These are phyloP conservation scores for Onygenales sp. DNA, from an alignment of 2,329 filamentous ascomycete species.

Conservation along the genomic window DNA sequence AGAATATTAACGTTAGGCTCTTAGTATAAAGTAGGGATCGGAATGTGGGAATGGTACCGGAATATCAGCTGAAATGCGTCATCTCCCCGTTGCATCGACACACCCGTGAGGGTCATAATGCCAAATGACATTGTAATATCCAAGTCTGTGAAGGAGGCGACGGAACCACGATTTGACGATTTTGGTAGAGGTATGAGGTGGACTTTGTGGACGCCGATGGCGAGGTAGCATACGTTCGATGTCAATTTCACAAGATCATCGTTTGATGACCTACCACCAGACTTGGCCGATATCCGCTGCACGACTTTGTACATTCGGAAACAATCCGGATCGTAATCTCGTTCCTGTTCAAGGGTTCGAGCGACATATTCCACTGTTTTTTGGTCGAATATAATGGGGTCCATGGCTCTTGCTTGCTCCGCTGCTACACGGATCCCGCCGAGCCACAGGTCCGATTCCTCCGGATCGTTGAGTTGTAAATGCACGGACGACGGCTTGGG, in stretches of 20 bases:
- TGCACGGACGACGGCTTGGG: slow-evolving; percentile 51
- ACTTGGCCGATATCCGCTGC: slow-evolving; percentile 50
- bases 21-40: neutral
- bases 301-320: slow-evolving; percentile 63
- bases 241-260: slow-evolving; percentile 58
- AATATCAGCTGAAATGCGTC: slow-evolving; percentile 60
- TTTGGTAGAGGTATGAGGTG: slow-evolving; percentile 57
- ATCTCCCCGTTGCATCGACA: slow-evolving; percentile 52
- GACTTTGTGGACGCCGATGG: slow-evolving; percentile 59
- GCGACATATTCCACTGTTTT: slow-evolving; percentile 54
- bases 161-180: slow-evolving; percentile 43
- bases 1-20: neutral
- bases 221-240: slow-evolving; percentile 58
- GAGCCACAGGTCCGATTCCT: slow-evolving; percentile 59
- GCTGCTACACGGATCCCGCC: slow-evolving; percentile 52
- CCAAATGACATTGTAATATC: slow-evolving; percentile 45
- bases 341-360: slow-evolving; percentile 53
- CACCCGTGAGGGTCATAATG: slow-evolving; percentile 51
- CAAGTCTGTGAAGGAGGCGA: slow-evolving; percentile 43
- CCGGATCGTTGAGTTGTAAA: slow-evolving; percentile 53
- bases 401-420: slow-evolving; percentile 44
- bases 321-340: slow-evolving; percentile 58
- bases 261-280: slow-evolving; percentile 47
- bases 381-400: slow-evolving; percentile 46
- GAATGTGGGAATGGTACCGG: slow-evolving; percentile 28